Percentiles rank a stretch among this genome's conserved stretches.
Evolutionary conservation across 306 rosid species (phyloP).

Genomic region (Purshia tridentata): DNA sequence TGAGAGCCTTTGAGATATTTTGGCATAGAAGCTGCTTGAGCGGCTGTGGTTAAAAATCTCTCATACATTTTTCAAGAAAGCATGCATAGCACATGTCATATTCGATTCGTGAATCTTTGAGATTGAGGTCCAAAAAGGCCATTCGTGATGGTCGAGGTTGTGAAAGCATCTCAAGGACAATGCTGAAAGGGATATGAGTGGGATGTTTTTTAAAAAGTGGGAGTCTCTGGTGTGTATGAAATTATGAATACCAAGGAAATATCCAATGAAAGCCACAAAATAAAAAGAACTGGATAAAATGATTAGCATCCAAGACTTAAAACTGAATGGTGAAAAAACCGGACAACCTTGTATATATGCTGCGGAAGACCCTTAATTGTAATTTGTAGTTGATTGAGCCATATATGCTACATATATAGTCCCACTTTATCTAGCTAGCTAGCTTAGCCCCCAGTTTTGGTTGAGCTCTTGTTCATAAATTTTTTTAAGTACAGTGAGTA

Average conservation of each 20-base stretch:
- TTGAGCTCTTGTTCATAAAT: no score
- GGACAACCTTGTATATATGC: neutral
- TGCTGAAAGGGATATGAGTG: slow-evolving; percentile 15
- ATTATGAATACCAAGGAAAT: neutral
- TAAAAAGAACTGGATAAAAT: neutral
- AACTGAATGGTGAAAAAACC: neutral
- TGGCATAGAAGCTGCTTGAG: neutral
- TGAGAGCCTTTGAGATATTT: neutral
- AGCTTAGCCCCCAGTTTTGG: no score
- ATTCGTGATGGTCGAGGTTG: neutral
- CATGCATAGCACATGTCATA: neutral
- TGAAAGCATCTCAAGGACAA: slow-evolving; percentile 5
- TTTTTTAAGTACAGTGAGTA: no score
- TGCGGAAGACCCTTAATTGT: neutral
- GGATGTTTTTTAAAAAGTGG: neutral
- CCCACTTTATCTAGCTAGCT: no score
- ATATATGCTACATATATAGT: no score
- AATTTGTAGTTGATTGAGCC: neutral
- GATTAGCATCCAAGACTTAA: neutral
- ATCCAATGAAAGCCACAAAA: slow-evolving; percentile 18
- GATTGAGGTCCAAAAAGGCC: slow-evolving; percentile 2
- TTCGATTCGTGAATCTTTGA: neutral
- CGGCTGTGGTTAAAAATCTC: neutral
- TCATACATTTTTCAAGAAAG: no score
- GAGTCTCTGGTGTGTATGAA: neutral